A percentile compares a stretch with the other conserved stretches of the same genome.
Evolutionary conservation across 2,329 filamentous ascomycete genomes (phyloP).

Genomic region (Beauveria medogensis): DNA sequence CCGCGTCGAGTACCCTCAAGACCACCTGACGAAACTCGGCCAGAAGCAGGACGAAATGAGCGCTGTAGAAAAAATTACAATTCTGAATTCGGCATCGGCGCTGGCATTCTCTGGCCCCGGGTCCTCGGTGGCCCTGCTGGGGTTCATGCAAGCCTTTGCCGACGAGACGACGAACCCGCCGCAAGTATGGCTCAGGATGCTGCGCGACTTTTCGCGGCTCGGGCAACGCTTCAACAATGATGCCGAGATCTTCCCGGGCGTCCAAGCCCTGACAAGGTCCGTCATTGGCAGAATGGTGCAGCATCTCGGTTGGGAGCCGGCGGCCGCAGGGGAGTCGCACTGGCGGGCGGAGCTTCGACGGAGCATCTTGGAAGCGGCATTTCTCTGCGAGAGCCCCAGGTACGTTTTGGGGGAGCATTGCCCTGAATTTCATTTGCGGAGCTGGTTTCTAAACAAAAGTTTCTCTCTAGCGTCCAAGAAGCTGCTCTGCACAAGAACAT

Average conservation of each 20-base stretch:
- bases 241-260: constrained; percentile 58
- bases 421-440: too few species aligned
- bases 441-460: not conserved
- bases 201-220: constrained; percentile 66
- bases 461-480: not conserved
- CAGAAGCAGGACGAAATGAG: constrained; percentile 66
- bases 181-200: constrained; percentile 80
- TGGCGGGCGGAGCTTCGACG: constrained; percentile 75
- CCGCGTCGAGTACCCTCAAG: constrained; percentile 82
- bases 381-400: constrained; percentile 66
- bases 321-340: constrained; percentile 68
- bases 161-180: constrained; percentile 75
- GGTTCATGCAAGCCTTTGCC: constrained; percentile 75
- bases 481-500: not conserved
- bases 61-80: constrained; percentile 83
- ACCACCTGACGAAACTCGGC: constrained; percentile 71
- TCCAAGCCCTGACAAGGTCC: constrained; percentile 75
- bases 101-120: constrained; percentile 81
- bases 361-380: constrained; percentile 67
- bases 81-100: constrained; percentile 82
- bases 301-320: constrained; percentile 75
- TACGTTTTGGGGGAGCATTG: constrained; percentile 33
- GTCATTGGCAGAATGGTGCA: constrained; percentile 74
- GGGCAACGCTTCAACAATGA: constrained; percentile 82
- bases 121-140: constrained; percentile 70